These are phyloP conservation scores for Casuarina glauca DNA, from an alignment of 306 rosid species.

Conservation along the genomic window DNA sequence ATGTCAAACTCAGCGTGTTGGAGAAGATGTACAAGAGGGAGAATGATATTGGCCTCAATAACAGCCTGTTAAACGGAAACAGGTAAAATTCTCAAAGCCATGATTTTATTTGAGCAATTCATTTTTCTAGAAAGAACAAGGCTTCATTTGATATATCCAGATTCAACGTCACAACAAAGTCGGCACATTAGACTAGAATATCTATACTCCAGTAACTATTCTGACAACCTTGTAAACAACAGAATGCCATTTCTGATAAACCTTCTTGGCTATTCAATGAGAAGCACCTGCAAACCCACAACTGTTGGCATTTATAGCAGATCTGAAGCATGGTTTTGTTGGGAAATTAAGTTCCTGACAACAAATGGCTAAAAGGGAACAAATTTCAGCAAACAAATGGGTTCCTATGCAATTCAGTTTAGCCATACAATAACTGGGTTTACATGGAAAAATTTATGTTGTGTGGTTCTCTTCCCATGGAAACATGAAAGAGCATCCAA, in stretches of 20 bases:
- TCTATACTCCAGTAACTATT: not conserved
- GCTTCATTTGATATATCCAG: not conserved
- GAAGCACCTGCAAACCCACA: constrained; percentile 11
- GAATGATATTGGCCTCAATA: constrained; percentile 53
- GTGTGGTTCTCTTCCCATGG: not conserved
- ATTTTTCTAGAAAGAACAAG: not conserved
- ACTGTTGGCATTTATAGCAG: not conserved
- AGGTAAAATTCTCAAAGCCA: not conserved
- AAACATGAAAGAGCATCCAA: not conserved
- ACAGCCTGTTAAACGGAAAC: constrained; percentile 51
- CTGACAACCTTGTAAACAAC: constrained; percentile 1
- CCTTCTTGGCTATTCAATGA: not conserved
- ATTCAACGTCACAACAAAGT: not conserved
- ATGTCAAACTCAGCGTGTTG: constrained; percentile 63
- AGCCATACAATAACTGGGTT: not conserved
- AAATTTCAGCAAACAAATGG: not conserved
- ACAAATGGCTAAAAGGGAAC: not conserved
- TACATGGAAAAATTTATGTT: not conserved
- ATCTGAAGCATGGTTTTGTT: not conserved
- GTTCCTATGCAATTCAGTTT: not conserved
- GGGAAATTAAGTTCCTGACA: not conserved
- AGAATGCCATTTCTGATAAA: not conserved
- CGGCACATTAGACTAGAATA: not conserved
- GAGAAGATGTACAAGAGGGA: constrained; percentile 60
- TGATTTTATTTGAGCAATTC: not conserved